These are phyloP conservation scores for Eimeria tenella DNA, from an alignment of 169 alveolate genomes.

Conservation along the genomic window DNA sequence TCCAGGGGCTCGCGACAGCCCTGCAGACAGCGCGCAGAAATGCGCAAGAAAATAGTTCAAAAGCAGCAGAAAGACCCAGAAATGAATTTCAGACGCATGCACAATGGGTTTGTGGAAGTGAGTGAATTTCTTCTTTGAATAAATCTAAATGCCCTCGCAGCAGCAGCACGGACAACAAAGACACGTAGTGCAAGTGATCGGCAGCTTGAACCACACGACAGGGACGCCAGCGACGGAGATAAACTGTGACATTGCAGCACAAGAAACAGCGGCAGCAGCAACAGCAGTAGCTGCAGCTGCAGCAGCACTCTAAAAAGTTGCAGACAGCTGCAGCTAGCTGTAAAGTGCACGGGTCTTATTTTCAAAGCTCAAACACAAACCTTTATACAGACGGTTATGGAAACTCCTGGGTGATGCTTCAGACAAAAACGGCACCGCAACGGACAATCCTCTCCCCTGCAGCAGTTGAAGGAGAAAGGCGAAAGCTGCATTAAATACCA, in stretches of 20 bases:
- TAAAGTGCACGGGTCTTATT: too few relatives aligned
- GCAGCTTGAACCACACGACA: too few relatives aligned
- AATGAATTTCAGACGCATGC: neutral
- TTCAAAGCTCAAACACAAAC: neutral
- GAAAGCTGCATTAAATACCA: neutral
- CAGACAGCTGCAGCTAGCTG: neutral
- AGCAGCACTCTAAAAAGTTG: neutral
- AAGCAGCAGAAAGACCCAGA: neutral
- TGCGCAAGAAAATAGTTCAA: too few relatives aligned
- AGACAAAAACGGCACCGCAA: constrained; percentile 74
- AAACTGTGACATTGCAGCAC: neutral
- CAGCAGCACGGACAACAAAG: too few relatives aligned
- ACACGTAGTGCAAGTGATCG: too few relatives aligned
- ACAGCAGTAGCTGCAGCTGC: neutral
- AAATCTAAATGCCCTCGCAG: too few relatives aligned
- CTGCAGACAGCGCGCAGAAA: neutral
- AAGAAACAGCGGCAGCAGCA: neutral
- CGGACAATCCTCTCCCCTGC: constrained; percentile 72
- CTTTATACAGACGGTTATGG: constrained; percentile 71
- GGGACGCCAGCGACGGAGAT: too few relatives aligned
- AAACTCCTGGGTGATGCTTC: constrained; percentile 56
- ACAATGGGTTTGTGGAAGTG: too few relatives aligned
- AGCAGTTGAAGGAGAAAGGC: neutral
- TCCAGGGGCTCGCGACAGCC: constrained; percentile 71
- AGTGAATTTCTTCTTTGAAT: too few relatives aligned